Conservation (phyloP, 305 asterid species). For the Caryopteris hybrid region DNA sequence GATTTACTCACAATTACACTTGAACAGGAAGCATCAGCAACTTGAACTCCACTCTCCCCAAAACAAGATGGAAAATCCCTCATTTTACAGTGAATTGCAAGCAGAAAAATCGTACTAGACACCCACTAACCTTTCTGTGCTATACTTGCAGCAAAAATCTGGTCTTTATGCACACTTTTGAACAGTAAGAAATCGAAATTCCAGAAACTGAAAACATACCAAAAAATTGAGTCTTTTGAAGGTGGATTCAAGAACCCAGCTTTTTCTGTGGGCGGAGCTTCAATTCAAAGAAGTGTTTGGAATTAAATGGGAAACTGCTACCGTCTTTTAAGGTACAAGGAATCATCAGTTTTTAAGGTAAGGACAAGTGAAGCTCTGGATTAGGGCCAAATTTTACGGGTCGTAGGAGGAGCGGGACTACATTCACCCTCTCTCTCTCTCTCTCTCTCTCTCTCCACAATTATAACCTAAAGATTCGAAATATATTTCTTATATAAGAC, state of each 20-base stretch:
- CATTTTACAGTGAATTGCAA: conserved; percentile 33
- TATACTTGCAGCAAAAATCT: neutral
- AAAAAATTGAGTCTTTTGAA: conserved; percentile 17
- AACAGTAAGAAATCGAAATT: neutral
- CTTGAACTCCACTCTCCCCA: conserved; percentile 85
- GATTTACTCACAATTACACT: conserved; percentile 41
- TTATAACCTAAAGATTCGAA: too few species aligned
- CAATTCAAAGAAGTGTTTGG: conserved; percentile 19
- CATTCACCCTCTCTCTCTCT: neutral
- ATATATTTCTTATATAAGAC: too few species aligned
- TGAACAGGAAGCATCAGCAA: conserved; percentile 70
- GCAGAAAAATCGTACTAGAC: too few species aligned
- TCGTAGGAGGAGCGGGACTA: conserved; percentile 8
- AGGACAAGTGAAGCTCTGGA: conserved; percentile 42
- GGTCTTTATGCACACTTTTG: conserved; percentile 23
- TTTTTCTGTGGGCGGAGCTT: neutral
- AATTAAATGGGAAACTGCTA: conserved; percentile 25
- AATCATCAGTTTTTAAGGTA: conserved; percentile 40
- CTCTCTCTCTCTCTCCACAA: neutral
- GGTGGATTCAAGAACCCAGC: conserved; percentile 18
- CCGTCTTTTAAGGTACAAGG: conserved; percentile 41
- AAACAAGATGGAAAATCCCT: conserved; percentile 82
- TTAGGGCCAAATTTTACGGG: conserved; percentile 48
- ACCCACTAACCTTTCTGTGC: neutral
- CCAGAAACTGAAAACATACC: conserved; percentile 28